Conservation (phyloP, 2,329 filamentous ascomycete genomes). For the Fusarium robinianum region DNA sequence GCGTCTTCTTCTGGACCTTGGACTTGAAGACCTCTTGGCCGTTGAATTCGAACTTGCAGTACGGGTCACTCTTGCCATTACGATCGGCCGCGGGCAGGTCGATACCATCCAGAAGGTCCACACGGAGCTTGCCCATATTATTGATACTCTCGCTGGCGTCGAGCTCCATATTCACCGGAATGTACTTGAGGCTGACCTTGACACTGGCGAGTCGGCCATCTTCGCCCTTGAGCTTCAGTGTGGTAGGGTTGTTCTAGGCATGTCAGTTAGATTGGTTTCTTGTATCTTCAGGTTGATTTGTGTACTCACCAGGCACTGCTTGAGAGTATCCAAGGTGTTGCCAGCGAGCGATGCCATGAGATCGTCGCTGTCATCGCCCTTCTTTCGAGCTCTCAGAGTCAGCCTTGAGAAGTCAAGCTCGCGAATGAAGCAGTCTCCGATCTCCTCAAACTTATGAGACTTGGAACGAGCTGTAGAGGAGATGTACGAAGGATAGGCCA, state of each 20-base stretch:
- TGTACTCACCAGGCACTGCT: conserved; percentile 75
- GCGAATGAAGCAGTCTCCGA: conserved; percentile 92
- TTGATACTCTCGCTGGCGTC: conserved; percentile 97
- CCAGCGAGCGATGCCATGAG: conserved; percentile 82
- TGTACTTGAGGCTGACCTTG: conserved; percentile 91
- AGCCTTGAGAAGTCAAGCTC: conserved; percentile 96
- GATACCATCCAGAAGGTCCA: conserved; percentile 86
- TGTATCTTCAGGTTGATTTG: no score
- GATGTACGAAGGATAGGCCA: conserved; percentile 86
- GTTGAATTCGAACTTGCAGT: conserved; percentile 91
- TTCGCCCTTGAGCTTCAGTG: conserved; percentile 76
- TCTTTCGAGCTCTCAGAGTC: conserved; percentile 83
- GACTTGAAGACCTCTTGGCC: conserved; percentile 93
- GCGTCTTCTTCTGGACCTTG: conserved; percentile 94
- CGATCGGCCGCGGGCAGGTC: conserved; percentile 92
- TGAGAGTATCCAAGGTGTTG: conserved; percentile 83
- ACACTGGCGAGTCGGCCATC: conserved; percentile 73
- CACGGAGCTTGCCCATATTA: conserved; percentile 93
- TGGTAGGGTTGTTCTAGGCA: conserved; percentile 83
- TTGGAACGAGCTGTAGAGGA: conserved; percentile 75
- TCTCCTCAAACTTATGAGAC: conserved; percentile 80
- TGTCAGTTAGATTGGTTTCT: conserved; percentile 1
- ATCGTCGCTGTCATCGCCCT: conserved; percentile 75
- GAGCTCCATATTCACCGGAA: conserved; percentile 91
- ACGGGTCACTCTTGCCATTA: conserved; percentile 96